These are phyloP conservation scores for Penicillium ucsense DNA, from an alignment of 495 filamentous ascomycete genomes.

Conservation along the genomic window DNA sequence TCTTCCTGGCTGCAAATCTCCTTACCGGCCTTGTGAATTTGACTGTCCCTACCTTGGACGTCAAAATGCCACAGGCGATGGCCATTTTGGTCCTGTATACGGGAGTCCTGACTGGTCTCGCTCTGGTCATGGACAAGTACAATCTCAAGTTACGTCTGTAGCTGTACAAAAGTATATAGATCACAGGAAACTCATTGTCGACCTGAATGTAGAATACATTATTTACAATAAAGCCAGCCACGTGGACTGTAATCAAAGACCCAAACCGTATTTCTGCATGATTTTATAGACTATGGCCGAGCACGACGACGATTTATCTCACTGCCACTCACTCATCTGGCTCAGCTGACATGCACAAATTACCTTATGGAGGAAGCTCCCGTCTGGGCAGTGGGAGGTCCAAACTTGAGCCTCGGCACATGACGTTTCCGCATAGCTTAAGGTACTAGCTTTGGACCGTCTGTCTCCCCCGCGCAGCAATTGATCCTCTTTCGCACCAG, in stretches of 20 bases:
- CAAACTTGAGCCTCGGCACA: constrained; percentile 7
- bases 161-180: constrained; percentile 1
- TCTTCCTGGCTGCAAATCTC: constrained; percentile 85
- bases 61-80: constrained; percentile 54
- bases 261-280: too few species aligned
- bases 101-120: constrained; percentile 51
- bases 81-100: constrained; percentile 65
- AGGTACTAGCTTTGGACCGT: too few species aligned
- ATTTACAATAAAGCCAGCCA: too few species aligned
- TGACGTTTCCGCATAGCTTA: constrained; percentile 2
- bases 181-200: too few species aligned
- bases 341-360: too few species aligned
- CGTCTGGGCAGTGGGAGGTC: background rate
- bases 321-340: too few species aligned
- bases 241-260: too few species aligned
- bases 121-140: constrained; percentile 58
- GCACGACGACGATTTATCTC: too few species aligned
- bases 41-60: constrained; percentile 68
- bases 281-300: too few species aligned
- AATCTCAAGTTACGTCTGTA: constrained; percentile 65
- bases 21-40: constrained; percentile 85
- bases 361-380: too few species aligned
- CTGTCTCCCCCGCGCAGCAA: background rate
- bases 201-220: too few species aligned
- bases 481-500: background rate